Percentiles rank a stretch among this genome's conserved stretches.
These are phyloP conservation scores for Globomyces sp. DNA, from an alignment of 371 early-diverging fungal genomes.

Conservation along the genomic window DNA sequence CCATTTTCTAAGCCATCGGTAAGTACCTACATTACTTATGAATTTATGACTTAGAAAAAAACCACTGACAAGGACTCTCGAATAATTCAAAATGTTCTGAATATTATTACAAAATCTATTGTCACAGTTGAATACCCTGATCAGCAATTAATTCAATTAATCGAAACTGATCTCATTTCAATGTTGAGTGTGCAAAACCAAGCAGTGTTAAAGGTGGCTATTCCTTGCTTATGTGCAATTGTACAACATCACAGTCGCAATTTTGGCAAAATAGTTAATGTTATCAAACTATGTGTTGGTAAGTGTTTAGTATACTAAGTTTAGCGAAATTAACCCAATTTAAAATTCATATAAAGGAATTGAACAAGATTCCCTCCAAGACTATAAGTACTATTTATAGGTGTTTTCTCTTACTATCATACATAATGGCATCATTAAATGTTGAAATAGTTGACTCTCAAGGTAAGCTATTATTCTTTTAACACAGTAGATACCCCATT, in stretches of 20 bases:
- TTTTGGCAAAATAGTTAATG: slow-evolving; percentile 60
- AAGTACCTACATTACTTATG: background rate
- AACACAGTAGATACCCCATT: too few species aligned
- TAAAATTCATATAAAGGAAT: background rate
- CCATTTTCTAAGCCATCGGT: slow-evolving; percentile 5
- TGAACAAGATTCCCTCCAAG: background rate
- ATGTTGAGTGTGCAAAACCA: background rate
- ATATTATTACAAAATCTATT: background rate
- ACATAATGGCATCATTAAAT: slow-evolving; percentile 71
- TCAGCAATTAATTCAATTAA: background rate
- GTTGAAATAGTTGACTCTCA: slow-evolving; percentile 60
- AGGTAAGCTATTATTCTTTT: slow-evolving; percentile 13
- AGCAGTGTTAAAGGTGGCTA: slow-evolving; percentile 27
- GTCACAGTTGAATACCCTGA: background rate
- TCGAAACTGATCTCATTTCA: slow-evolving; percentile 8
- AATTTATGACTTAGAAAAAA: too few species aligned
- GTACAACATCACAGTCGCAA: slow-evolving; percentile 62
- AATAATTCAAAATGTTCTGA: background rate
- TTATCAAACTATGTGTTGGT: slow-evolving; percentile 50
- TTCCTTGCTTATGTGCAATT: slow-evolving; percentile 73
- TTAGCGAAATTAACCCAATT: background rate
- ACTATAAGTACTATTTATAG: slow-evolving; percentile 22
- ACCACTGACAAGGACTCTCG: background rate
- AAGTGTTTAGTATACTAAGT: slow-evolving; percentile 14
- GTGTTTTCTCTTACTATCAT: slow-evolving; percentile 62